These are phyloP conservation scores for Ceratocystis smalleyi DNA, from an alignment of 2,329 filamentous ascomycete species.

Conservation along the genomic window DNA sequence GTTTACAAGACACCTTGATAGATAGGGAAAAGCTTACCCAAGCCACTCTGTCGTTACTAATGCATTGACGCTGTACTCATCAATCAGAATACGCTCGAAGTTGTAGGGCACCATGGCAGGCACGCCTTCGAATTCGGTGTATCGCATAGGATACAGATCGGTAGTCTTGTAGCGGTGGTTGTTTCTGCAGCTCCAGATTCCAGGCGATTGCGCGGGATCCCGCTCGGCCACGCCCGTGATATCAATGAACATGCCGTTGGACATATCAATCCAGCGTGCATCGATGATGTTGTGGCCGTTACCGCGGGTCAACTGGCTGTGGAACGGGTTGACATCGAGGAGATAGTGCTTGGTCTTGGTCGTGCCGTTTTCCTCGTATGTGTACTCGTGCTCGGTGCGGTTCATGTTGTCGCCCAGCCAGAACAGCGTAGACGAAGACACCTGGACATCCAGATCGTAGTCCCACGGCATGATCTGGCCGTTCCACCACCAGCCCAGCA, in stretches of 20 bases:
- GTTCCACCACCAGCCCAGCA: conserved; percentile 87
- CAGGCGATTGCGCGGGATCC: conserved; percentile 41
- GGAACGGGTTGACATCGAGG: conserved; percentile 62
- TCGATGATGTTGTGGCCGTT: conserved; percentile 69
- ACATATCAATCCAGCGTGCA: conserved; percentile 64
- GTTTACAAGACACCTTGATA: not conserved
- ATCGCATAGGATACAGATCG: conserved; percentile 64
- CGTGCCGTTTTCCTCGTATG: conserved; percentile 30
- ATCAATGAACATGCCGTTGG: conserved; percentile 67
- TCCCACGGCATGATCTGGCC: conserved; percentile 66
- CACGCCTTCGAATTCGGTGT: conserved; percentile 60
- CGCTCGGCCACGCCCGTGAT: conserved; percentile 63
- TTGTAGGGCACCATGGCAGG: conserved; percentile 52
- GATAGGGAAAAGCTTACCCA: conserved; percentile 33
- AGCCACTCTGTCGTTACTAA: conserved; percentile 45
- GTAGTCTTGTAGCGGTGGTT: conserved; percentile 52
- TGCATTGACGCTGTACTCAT: conserved; percentile 50
- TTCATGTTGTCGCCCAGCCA: conserved; percentile 53
- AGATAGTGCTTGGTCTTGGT: conserved; percentile 41
- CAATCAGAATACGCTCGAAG: conserved; percentile 48
- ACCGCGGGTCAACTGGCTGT: conserved; percentile 43
- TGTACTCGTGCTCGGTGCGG: conserved; percentile 47
- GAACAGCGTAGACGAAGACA: conserved; percentile 49
- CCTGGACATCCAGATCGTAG: conserved; percentile 70
- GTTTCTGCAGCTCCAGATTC: conserved; percentile 67